Conservation (phyloP, 257 asterid species). For the Anisodus tanguticus region DNA sequence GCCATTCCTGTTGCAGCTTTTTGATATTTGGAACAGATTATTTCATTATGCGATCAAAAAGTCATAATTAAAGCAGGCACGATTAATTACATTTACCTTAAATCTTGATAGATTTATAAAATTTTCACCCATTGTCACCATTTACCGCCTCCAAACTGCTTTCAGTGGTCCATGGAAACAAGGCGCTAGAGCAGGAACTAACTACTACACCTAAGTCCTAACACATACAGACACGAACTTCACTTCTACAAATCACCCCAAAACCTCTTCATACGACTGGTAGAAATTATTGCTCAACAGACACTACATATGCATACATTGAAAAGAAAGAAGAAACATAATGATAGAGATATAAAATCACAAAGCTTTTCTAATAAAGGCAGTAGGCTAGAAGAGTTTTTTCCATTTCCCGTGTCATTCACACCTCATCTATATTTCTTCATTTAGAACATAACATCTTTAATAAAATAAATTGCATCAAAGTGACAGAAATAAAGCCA, state of each 20-base stretch:
- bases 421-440: constrained; percentile 3
- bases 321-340: not conserved
- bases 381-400: not conserved
- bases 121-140: not conserved
- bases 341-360: not conserved
- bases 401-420: not conserved
- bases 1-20: not conserved
- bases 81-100: not conserved
- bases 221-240: not conserved
- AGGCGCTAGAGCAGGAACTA: not conserved
- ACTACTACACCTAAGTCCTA: not conserved
- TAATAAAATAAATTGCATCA: not conserved
- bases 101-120: not conserved
- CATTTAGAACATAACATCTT: not conserved
- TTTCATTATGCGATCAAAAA: not conserved
- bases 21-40: not conserved
- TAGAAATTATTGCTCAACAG: not conserved
- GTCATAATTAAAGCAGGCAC: not conserved
- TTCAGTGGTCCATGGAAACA: not conserved
- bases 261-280: not conserved
- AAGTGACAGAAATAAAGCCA: not conserved
- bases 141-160: not conserved
- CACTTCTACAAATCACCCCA: not conserved
- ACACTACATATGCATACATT: not conserved
- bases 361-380: not conserved